These are phyloP conservation scores for Poa pratensis DNA, from an alignment of 176 grass and related monocot genomes.

Conservation along the genomic window DNA sequence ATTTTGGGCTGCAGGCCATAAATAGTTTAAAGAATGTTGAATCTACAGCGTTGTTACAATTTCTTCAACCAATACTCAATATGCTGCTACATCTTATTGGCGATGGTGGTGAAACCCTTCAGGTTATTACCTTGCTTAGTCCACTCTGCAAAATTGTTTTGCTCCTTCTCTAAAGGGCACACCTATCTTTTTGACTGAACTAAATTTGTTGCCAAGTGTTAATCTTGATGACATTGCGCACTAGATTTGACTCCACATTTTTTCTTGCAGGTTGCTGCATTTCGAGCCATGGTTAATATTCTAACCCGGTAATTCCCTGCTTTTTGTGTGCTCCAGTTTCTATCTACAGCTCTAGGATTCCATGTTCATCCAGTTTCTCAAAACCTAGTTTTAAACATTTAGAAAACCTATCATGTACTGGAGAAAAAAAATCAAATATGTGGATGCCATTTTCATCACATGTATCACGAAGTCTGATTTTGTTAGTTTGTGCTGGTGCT, in stretches of 20 bases:
- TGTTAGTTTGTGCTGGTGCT: too few relatives aligned
- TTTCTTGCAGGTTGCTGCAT: constrained; percentile 86
- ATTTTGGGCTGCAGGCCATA: constrained; percentile 71
- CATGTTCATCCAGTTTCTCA: not conserved
- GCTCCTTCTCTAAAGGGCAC: not conserved
- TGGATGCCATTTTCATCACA: too few relatives aligned
- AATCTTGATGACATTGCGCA: constrained; percentile 33
- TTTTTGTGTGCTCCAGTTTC: constrained; percentile 29
- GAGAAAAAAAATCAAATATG: constrained; percentile 22
- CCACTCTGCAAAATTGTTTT: constrained; percentile 20
- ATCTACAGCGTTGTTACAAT: constrained; percentile 84
- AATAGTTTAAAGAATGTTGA: constrained; percentile 99
- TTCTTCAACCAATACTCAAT: constrained; percentile 97
- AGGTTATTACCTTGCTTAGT: constrained; percentile 63
- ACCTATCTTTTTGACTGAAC: not conserved
- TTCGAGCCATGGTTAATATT: constrained; percentile 99
- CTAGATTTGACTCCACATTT: constrained; percentile 35
- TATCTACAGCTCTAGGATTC: constrained; percentile 33
- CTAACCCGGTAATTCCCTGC: constrained; percentile 68
- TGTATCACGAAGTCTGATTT: too few relatives aligned
- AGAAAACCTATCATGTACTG: not conserved
- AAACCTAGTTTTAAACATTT: constrained; percentile 27
- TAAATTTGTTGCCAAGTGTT: constrained; percentile 24
- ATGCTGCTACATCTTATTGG: constrained; percentile 99
- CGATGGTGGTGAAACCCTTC: constrained; percentile 99